Evolutionary conservation across 2,329 filamentous ascomycete species (phyloP), one percentile per base, ranked within the genome.

Genomic region (Chrysoporthe cubensis): DNA sequence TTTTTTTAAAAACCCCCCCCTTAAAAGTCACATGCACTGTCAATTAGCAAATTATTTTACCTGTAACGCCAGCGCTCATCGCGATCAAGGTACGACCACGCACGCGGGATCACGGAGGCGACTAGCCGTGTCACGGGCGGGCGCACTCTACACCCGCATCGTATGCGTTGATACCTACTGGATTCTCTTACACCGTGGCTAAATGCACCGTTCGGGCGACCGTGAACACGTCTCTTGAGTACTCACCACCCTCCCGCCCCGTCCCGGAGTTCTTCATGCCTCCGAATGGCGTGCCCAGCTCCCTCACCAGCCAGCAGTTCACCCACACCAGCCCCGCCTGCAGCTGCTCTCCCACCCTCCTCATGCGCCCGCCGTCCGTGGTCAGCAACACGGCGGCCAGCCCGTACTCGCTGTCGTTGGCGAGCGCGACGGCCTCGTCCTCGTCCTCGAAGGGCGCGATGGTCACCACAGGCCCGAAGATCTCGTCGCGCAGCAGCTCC

Each of bases 401-500:
- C 9, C 75, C 75, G 48, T 75, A 75, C 58, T 75, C 71, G 64
- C 72, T 76, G 56, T 71, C 73, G 43, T 77, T 77, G 2, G 76
- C 75, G 5, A 75, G 67, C 32, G 60, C 52, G 2, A 77, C 62
- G 3, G 74, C 75, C 3, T 75, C 73, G 0, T 72, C 71, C 68
- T 76, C 75, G 37, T 59, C 65, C 18, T 73, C 73, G 67, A 81
- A 82, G 1, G 74, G 75, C 6, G 74, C 75, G n/a, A 82, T 76
- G 14, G 74, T 76, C 42, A 80, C 79, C 13, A 82, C 80, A 2
- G 81, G 80, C 0, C 81, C 80, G 68, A 82, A 82, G 13, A 82
- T 74, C 71, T 82, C 80, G 57, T 82, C 79, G 42, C 71, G 74
- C 71, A 78, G 75, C 46, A 81, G 59, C 32, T 69, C 71, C 50